Evolutionary conservation across 345 rosid genomes (phyloP), one percentile per base, ranked within the genome.

Genomic region (Gynandropsis gynandra): DNA sequence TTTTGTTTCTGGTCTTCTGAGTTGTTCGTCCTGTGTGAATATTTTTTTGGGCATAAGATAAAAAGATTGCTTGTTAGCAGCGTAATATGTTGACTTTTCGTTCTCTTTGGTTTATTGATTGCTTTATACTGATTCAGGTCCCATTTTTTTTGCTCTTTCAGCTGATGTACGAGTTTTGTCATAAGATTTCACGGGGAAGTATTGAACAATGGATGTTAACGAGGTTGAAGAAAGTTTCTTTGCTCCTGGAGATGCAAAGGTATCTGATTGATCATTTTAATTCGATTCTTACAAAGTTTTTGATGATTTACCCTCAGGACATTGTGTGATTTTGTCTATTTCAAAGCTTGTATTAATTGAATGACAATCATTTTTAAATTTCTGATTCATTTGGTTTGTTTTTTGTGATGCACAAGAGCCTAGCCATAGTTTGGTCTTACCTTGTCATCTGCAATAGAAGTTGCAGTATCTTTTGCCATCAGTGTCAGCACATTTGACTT

Each of bases 211-310:
- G 98, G 98, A 92, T 63, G 62, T 60, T 37, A 52, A 69, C 27
- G 95, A 92, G 67, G 84, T 82, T 59, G 98, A 92, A 78, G 98
- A 92, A 65, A 87, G 57, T 54, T 74, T 80, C 47, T 87, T 87
- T 74, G 86, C 90, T 9, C 86, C 78, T 34, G 75, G 80, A 52
- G 98, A 92, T 75, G 97, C 97, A 63, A 92, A 87, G 98, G 98
- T 92, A 80, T 58, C 18, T 65, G 1, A 48, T 45, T 48, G 56
- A 41, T 29, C 34, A 20, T 10, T 16, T 17, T 4, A 36, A n/a
- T 4, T n/a, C 20, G 16, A 33, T 10, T 13, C 7, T 37, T 47
- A 7, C 11, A 19, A 16, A 19, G 12, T 36, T 48, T 14, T 43
- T 35, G 41, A 27, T 50, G 43, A 43, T 57, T 31, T 48, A 42